Base-by-base conservation (phyloP, 2,329 filamentous ascomycete genomes). In the Xylariaceae sp. region DNA sequence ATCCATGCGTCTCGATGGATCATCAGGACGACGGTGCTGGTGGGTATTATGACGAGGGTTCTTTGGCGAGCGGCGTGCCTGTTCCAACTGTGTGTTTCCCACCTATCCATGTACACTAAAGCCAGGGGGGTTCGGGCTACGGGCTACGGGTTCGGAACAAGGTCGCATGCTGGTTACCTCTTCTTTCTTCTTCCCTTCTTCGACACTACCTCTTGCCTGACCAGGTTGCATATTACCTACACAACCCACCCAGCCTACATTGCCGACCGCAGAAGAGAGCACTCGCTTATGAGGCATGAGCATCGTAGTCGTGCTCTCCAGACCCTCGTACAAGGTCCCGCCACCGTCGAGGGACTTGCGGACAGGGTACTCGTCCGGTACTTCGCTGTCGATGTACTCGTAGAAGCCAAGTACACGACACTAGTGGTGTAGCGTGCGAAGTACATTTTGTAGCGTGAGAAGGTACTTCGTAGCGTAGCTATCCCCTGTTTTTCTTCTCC, bases 21-120 rank as follows among this genome's bases (percentile, higher is more conserved):
- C 62, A 57, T 62, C 57, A 60, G 58, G 60, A 52, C 57, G 58
- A 55, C 60, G 56, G 47, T 15, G 6, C 10, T 30, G 58, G 56
- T 59, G 60, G 58, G 56, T 51, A 59, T 51, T 51, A 55, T 64
- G 59, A 59, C 61, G 59, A 64, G 57, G 61, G 62, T 62, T 58
- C 60, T 60, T 17, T 57, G 54, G 48, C 52, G n/a, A 53, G 52
- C 51, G 52, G 45, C 48, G 59, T 60, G 34, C 56, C 61, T 63
- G 60, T 64, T 61, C 61, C 62, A 65, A 63, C 60, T 58, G 62
- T 63, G 63, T 57, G 59, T 63, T 67, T 67, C 63, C 64, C 64
- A 63, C 62, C 63, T 17, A 47, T n/a, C 44, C 44, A 47, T n/a
- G 44, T 18, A 59, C 50, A 49, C 35, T 59, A 59, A 49, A 51